phyloP scores from a whole-genome alignment of 176 grass and related monocot genomes.

The Cocos nucifera region DNA sequence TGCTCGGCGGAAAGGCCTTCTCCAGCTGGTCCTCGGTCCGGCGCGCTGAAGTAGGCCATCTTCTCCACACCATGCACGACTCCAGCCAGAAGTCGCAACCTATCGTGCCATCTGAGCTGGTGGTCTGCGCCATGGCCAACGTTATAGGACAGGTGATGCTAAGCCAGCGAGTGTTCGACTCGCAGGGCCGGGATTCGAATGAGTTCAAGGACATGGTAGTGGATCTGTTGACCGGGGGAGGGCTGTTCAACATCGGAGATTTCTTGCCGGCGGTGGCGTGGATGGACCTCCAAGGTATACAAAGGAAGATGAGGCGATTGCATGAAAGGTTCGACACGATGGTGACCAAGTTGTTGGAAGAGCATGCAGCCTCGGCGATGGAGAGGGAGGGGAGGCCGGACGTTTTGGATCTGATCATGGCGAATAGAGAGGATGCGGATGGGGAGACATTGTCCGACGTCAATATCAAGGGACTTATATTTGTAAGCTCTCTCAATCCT shows the following conservation, averaged over 20 bases:
- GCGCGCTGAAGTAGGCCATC: not conserved
- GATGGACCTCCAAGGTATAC: slow-evolving; percentile 34
- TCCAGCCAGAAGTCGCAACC: not conserved
- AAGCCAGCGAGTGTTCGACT: slow-evolving; percentile 8
- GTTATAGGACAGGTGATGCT: slow-evolving; percentile 5
- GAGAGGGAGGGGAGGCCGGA: slow-evolving; percentile 12
- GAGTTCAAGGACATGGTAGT: slow-evolving; percentile 34
- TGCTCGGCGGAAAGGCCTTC: slow-evolving; percentile 8
- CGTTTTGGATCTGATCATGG: slow-evolving; percentile 21
- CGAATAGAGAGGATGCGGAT: not conserved
- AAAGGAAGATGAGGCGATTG: slow-evolving; percentile 12
- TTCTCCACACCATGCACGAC: too few species aligned
- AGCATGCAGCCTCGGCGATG: slow-evolving; percentile 16
- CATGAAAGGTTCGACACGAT: slow-evolving; percentile 12
- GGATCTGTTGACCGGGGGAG: slow-evolving; percentile 31
- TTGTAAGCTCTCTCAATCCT: slow-evolving; percentile 9
- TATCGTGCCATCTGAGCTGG: not conserved
- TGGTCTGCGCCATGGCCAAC: slow-evolving; percentile 5
- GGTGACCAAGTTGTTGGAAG: slow-evolving; percentile 9
- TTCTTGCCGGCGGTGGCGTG: slow-evolving; percentile 21
- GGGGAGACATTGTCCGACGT: slow-evolving; percentile 20
- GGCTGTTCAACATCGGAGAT: slow-evolving; percentile 20
- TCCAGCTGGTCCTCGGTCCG: not conserved
- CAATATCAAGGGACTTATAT: slow-evolving; percentile 28
- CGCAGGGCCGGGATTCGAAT: slow-evolving; percentile 14